These are phyloP conservation scores for Fusarium paranaense DNA, from an alignment of 2,329 filamentous ascomycete genomes.

Conservation along the genomic window DNA sequence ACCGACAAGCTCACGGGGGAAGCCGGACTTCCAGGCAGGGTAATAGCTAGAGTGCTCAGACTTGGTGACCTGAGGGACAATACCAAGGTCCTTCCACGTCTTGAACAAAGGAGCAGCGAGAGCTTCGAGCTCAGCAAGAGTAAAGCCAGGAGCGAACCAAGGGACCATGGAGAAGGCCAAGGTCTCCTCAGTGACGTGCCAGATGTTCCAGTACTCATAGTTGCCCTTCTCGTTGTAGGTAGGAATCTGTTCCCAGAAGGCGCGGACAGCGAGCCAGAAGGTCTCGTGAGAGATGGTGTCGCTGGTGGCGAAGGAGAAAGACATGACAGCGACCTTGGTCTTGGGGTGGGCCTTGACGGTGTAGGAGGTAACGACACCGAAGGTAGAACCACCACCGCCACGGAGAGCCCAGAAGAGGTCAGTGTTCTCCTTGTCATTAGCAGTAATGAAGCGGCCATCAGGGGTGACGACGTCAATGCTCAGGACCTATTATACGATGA, in stretches of 20 bases:
- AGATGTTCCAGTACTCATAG: conserved; percentile 41
- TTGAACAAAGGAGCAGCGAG: conserved; percentile 25
- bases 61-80: conserved; percentile 12
- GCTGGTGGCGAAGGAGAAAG: conserved; percentile 34
- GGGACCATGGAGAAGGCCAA: conserved; percentile 34
- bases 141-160: conserved; percentile 38
- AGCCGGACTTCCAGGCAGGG: conserved; percentile 35
- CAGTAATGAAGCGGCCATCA: conserved; percentile 24
- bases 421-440: conserved; percentile 24
- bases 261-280: conserved; percentile 35
- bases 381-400: conserved; percentile 54
- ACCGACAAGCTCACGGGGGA: conserved; percentile 30
- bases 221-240: conserved; percentile 34
- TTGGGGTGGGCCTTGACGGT: conserved; percentile 56
- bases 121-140: conserved; percentile 27
- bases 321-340: conserved; percentile 34
- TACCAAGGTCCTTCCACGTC: conserved; percentile 28
- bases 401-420: conserved; percentile 54
- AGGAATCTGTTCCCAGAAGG: conserved; percentile 27
- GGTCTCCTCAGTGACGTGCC: conserved; percentile 12
- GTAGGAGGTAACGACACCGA: conserved; percentile 46
- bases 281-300: conserved; percentile 14
- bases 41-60: conserved; percentile 35
- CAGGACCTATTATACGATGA: conserved; percentile 7
- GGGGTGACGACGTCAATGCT: conserved; percentile 24